Conservation (phyloP, 768 basidiomycete species). For the Hypholoma fasciculare region DNA sequence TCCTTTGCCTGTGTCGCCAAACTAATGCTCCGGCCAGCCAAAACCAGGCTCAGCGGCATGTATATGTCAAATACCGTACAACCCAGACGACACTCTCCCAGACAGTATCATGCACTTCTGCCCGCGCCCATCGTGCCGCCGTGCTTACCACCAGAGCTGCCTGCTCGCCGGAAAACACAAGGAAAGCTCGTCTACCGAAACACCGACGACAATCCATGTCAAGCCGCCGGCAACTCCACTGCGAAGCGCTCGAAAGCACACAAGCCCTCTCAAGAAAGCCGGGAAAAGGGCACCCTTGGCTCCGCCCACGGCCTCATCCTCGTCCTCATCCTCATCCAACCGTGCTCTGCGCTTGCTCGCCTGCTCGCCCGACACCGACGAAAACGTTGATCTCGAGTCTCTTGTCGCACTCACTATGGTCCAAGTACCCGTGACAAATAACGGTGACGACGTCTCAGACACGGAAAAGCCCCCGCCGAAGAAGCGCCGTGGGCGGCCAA, state of each 20-base stretch:
- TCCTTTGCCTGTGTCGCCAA: background rate
- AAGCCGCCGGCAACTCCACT: background rate
- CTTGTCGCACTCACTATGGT: constrained; percentile 14
- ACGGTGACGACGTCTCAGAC: constrained; percentile 5
- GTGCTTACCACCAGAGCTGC: constrained; percentile 50
- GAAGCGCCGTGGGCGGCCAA: constrained; percentile 1
- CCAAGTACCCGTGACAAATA: background rate
- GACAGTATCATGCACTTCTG: constrained; percentile 53
- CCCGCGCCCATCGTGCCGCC: constrained; percentile 48
- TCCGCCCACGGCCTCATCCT: background rate
- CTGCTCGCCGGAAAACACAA: constrained; percentile 29
- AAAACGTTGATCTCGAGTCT: constrained; percentile 20
- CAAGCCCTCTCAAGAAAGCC: constrained; percentile 1
- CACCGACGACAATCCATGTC: background rate
- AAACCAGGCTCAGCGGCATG: constrained; percentile 40
- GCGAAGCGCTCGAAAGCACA: constrained; percentile 14
- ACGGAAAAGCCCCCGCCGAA: constrained; percentile 15
- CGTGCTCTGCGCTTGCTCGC: constrained; percentile 30
- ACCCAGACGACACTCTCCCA: constrained; percentile 33
- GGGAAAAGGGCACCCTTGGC: background rate
- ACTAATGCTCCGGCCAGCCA: constrained; percentile 31
- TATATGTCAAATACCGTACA: constrained; percentile 46
- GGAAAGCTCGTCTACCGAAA: constrained; percentile 11
- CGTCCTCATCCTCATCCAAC: constrained; percentile 2
- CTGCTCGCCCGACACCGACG: constrained; percentile 36